Evolutionary conservation across 305 asterid species (phyloP).

Genomic region (Rubia occidens): DNA sequence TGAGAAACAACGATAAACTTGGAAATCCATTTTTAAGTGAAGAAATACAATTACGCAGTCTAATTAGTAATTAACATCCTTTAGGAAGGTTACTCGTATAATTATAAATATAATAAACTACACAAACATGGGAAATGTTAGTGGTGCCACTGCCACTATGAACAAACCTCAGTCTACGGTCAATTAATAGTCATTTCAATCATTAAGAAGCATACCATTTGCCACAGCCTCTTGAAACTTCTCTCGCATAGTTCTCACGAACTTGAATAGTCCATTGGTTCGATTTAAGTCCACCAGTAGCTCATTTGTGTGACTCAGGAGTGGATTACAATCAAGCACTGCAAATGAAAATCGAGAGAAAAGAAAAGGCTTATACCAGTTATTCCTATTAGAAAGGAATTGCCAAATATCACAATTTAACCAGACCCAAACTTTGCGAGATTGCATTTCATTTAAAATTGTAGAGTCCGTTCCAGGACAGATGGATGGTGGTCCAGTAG

Average conservation of each 20-base stretch:
- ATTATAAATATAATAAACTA: neutral
- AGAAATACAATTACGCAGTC: neutral
- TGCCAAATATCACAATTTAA: constrained; percentile 11
- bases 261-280: constrained; percentile 74
- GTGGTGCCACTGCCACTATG: too few species aligned
- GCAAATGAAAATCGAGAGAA: constrained; percentile 17
- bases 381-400: neutral
- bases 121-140: constrained; percentile 1
- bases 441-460: neutral
- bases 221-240: constrained; percentile 68
- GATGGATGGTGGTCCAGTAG: neutral
- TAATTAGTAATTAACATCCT: neutral
- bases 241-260: constrained; percentile 80
- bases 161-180: neutral
- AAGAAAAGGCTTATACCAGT: constrained; percentile 5
- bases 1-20: constrained; percentile 2
- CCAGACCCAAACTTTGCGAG: neutral
- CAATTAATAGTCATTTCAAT: neutral
- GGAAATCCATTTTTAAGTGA: constrained; percentile 12
- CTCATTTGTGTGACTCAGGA: constrained; percentile 47
- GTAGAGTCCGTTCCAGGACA: neutral
- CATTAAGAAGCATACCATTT: constrained; percentile 37
- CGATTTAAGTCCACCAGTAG: constrained; percentile 58
- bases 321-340: constrained; percentile 83
- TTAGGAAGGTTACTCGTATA: neutral